These are phyloP conservation scores for Allium sativum DNA, from an alignment of 106 monocot genomes.

Conservation along the genomic window DNA sequence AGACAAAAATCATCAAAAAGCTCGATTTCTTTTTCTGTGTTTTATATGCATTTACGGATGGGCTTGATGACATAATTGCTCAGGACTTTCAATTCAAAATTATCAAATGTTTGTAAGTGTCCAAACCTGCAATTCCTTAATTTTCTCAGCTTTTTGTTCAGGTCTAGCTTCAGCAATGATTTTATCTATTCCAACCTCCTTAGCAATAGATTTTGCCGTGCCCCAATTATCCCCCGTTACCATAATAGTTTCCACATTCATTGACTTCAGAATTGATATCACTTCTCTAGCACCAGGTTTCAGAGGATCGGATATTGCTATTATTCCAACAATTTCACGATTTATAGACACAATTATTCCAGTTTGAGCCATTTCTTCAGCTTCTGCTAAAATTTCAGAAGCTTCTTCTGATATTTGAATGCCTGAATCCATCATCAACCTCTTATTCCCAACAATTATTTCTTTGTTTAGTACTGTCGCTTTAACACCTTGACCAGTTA, in stretches of 20 bases:
- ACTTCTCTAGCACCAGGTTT: conserved; percentile 74
- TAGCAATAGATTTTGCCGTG: conserved; percentile 76
- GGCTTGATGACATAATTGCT: too few species aligned
- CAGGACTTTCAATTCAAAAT: too few species aligned
- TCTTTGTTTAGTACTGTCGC: conserved; percentile 44
- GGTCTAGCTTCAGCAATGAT: conserved; percentile 80
- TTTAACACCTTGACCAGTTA: conserved; percentile 80
- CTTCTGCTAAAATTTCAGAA: conserved; percentile 54
- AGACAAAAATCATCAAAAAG: too few species aligned
- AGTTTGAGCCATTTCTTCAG: conserved; percentile 64
- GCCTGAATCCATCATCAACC: conserved; percentile 59
- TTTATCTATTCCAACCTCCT: conserved; percentile 60
- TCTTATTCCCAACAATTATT: conserved; percentile 67
- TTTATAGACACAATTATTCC: conserved; percentile 59
- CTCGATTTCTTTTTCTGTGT: too few species aligned
- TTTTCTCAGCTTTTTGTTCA: conserved; percentile 69
- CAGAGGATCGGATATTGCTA: conserved; percentile 77
- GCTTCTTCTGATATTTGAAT: conserved; percentile 51
- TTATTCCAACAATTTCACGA: conserved; percentile 56
- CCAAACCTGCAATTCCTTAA: conserved; percentile 71
- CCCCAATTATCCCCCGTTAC: conserved; percentile 97
- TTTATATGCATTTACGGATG: too few species aligned
- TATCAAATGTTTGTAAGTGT: too few species aligned
- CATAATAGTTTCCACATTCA: conserved; percentile 87
- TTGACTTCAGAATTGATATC: conserved; percentile 74